Evolutionary conservation across 1,284 basidiomycete species (phyloP).

Genomic region (Melampsora occidentalis): DNA sequence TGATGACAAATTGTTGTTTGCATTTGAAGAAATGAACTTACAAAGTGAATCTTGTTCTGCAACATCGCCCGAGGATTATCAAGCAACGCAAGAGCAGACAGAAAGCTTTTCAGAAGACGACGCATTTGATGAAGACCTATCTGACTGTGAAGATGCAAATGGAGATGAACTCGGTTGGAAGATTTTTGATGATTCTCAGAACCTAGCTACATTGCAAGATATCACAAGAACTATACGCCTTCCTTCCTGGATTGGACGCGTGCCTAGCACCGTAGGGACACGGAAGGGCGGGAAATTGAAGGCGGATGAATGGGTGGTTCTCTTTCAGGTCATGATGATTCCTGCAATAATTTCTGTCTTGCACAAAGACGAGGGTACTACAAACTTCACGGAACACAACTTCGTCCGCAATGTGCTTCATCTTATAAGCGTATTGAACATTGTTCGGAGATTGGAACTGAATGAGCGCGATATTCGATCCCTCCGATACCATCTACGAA

Average conservation of each 20-base stretch:
- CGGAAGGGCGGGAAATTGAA: conserved; percentile 21
- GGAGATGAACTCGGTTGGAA: background rate
- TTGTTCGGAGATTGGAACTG: background rate
- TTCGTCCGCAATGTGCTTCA: background rate
- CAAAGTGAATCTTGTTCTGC: background rate
- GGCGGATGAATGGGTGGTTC: conserved; percentile 30
- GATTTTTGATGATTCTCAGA: background rate
- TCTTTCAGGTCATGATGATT: conserved; percentile 27
- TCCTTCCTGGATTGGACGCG: conserved; percentile 21
- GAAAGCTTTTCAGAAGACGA: background rate
- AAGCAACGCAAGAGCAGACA: background rate
- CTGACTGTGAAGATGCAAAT: background rate
- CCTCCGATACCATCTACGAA: conserved; percentile 3
- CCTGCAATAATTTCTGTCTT: conserved; percentile 13
- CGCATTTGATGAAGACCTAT: background rate
- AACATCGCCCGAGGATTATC: background rate
- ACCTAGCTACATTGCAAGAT: background rate
- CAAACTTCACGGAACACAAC: background rate
- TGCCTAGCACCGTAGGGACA: conserved; percentile 22
- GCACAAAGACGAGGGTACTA: background rate
- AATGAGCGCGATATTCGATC: background rate
- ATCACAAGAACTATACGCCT: conserved; percentile 2
- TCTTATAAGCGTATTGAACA: background rate
- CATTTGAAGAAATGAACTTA: background rate
- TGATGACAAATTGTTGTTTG: background rate